phyloP scores from a whole-genome alignment of 2,329 filamentous ascomycete genomes.

The Tympanopsis confertula region DNA sequence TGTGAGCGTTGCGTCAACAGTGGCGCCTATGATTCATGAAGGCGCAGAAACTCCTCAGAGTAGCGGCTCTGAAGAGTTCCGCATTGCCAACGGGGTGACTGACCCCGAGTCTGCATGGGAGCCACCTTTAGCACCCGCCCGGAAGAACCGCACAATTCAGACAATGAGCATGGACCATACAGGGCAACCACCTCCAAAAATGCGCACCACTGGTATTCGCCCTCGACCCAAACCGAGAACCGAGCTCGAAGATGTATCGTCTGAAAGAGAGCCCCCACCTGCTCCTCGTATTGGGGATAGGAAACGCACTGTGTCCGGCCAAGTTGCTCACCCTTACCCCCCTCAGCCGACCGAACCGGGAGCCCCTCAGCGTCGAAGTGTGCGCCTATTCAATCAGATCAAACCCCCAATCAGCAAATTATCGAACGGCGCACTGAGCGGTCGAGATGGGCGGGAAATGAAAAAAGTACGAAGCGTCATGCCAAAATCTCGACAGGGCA shows the following conservation, averaged over 20 bases:
- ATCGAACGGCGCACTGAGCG: neutral
- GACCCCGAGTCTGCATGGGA: constrained; percentile 3
- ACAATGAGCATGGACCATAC: constrained; percentile 20
- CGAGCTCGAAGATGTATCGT: neutral
- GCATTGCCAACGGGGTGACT: constrained; percentile 3
- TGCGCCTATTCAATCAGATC: constrained; percentile 40
- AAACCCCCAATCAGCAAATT: constrained; percentile 31
- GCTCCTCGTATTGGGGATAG: constrained; percentile 26
- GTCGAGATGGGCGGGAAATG: neutral
- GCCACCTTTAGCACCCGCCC: constrained; percentile 1
- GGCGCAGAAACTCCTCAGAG: constrained; percentile 4
- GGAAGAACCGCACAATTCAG: constrained; percentile 24
- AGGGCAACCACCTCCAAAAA: constrained; percentile 30
- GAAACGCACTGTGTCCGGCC: constrained; percentile 54
- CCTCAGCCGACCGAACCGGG: constrained; percentile 21
- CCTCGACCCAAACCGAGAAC: neutral
- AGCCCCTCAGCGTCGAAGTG: constrained; percentile 32
- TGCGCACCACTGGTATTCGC: constrained; percentile 13
- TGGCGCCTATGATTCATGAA: constrained; percentile 4
- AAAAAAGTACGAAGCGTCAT: neutral
- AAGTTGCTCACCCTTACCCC: constrained; percentile 18
- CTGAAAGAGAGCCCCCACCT: neutral
- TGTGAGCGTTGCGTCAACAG: neutral
- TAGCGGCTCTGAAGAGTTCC: constrained; percentile 3
- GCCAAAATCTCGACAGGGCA: neutral